Evolutionary conservation across 371 early-diverging fungal genomes (phyloP).

Genomic region (Blastocladiella emersonii): DNA sequence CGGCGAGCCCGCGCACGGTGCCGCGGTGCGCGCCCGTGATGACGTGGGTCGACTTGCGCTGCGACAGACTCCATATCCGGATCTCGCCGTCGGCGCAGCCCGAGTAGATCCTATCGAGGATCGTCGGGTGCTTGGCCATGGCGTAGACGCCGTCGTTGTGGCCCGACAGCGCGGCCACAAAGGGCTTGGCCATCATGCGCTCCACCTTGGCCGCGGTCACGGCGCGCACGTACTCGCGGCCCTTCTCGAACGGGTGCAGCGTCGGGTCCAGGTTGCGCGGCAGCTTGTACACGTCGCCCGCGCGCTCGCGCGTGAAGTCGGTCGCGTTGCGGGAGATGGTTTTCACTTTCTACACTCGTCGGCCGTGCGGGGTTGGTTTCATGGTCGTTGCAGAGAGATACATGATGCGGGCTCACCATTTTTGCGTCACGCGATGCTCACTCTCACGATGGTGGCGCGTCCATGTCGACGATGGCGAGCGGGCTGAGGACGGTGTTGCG

Average conservation of each 20-base stretch:
- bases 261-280: slow-evolving; percentile 82
- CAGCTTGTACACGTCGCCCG: slow-evolving; percentile 73
- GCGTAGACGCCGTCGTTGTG: slow-evolving; percentile 96
- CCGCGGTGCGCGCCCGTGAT: slow-evolving; percentile 58
- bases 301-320: slow-evolving; percentile 68
- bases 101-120: slow-evolving; percentile 61
- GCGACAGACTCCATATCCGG: slow-evolving; percentile 68
- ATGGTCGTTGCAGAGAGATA: too few relatives aligned
- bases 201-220: slow-evolving; percentile 93
- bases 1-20: slow-evolving; percentile 63
- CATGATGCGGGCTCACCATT: too few relatives aligned
- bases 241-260: slow-evolving; percentile 89
- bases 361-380: too few relatives aligned
- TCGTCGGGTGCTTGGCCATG: slow-evolving; percentile 79
- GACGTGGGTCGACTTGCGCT: slow-evolving; percentile 42
- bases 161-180: slow-evolving; percentile 74
- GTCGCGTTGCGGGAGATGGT: slow-evolving; percentile 68
- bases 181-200: slow-evolving; percentile 96
- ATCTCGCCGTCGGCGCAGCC: slow-evolving; percentile 93
- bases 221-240: slow-evolving; percentile 95
- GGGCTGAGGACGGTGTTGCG: too few relatives aligned
- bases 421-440: too few relatives aligned
- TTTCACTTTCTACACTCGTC: slow-evolving; percentile 91
- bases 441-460: too few relatives aligned
- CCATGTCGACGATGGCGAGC: too few relatives aligned